Base-by-base conservation (phyloP, 495 filamentous ascomycete species). In the Hypoxylon perforatum region DNA sequence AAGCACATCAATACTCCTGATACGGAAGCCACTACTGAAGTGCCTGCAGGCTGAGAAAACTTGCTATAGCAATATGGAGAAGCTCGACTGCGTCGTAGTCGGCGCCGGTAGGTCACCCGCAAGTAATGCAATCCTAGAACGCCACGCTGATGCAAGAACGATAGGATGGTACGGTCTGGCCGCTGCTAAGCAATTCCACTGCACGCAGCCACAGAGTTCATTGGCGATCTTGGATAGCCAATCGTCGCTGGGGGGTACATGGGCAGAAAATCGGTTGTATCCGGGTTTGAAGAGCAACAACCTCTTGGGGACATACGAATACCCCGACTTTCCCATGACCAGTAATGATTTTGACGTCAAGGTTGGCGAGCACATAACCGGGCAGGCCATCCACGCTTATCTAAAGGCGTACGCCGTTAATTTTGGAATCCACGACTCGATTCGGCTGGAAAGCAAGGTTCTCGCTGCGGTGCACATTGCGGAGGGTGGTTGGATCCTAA, bases 291-390 rank as follows among this genome's bases (percentile, higher is more conserved):
- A 85, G 55, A 85, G 88, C 63, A 85, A 85, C 75, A 85, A 84
- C 42, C 68, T 83, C 56, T 60, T 87, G 3, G 90, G 90, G 7
- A 90, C 84, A 0, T 91, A 88, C 65, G 90, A 92, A 69, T 91
- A 83, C 68, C 86, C 86, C 2, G 91, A 93, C 56, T 91, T 90
- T 59, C 90, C 90, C 8, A 91, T 94, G 90, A 83, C 84, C 52
- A 62, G 62, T 5, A 74, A 82, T 10, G 83, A 76, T 0, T 88
- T 86, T 59, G 86, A 85, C 0, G 85, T 92, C 28, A 79, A 86
- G 55, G 69, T 79, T 0, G 87, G 87, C 0, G 74, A 92, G 47
- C 88, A 93, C 72, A 88, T 95, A 35, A 84, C 91, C 2, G 93
- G 90, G 0, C 54, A 81, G 1, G 84, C 87, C 14, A 76, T 93